phyloP scores from a whole-genome alignment of 2,329 filamentous ascomycete genomes.

The Fusarium sp. region DNA sequence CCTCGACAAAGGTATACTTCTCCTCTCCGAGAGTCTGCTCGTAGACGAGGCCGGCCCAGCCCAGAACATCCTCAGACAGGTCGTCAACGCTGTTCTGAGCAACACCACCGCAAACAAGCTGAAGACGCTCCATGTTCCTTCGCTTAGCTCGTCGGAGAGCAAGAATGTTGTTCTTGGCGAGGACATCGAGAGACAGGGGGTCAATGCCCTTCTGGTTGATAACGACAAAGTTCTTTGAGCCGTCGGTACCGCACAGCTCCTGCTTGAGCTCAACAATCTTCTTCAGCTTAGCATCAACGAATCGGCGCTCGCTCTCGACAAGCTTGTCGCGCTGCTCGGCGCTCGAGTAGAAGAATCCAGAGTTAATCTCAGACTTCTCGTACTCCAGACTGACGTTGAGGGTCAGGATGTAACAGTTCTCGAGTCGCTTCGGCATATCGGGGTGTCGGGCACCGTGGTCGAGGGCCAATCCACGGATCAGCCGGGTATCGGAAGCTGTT shows the following conservation, averaged over 20 bases:
- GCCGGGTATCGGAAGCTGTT: conserved; percentile 92
- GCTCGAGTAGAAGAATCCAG: conserved; percentile 97
- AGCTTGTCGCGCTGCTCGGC: conserved; percentile 98
- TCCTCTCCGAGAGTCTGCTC: conserved; percentile 98
- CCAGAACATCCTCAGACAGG: conserved; percentile 85
- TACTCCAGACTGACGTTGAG: conserved; percentile 98
- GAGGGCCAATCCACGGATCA: conserved; percentile 91
- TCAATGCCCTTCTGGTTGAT: conserved; percentile 99
- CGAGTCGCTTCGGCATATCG: conserved; percentile 96
- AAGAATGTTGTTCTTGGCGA: conserved; percentile 98
- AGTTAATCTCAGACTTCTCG: conserved; percentile 99
- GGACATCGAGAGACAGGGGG: conserved; percentile 91
- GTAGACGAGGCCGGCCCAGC: conserved; percentile 96
- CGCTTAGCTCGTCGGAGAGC: conserved; percentile 95
- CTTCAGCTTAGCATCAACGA: conserved; percentile 95
- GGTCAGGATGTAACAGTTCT: conserved; percentile 95
- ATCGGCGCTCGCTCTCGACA: conserved; percentile 94
- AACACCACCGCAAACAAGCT: conserved; percentile 90
- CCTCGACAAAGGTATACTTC: conserved; percentile 98
- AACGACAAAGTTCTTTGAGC: conserved; percentile 95
- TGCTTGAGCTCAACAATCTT: conserved; percentile 99
- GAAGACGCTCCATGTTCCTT: conserved; percentile 98
- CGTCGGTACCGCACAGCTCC: conserved; percentile 92
- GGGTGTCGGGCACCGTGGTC: conserved; percentile 97
- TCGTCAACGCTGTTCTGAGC: conserved; percentile 98